phyloP scores from a whole-genome alignment of 176 grass and related monocot genomes.

The Ensete glaucum region DNA sequence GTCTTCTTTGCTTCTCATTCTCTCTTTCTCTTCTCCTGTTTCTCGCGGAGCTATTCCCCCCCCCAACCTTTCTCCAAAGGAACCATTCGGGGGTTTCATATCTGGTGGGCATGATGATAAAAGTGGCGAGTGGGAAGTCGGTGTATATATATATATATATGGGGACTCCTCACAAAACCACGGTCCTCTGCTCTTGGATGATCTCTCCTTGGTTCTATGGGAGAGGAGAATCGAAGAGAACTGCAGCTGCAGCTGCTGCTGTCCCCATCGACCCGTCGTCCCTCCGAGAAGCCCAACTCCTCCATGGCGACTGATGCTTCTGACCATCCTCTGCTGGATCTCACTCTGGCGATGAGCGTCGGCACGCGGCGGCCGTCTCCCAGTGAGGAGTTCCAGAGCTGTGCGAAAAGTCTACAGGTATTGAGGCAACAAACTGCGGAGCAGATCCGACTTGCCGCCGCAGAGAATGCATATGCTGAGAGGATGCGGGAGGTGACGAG shows the following conservation, averaged over 20 bases:
- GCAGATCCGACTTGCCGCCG: conserved; percentile 59
- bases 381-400: conserved; percentile 9
- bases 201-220: conserved; percentile 44
- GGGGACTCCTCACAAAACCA: background rate
- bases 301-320: background rate
- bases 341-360: conserved; percentile 64
- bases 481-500: conserved; percentile 61
- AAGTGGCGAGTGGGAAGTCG: background rate
- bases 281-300: background rate
- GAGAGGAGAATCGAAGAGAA: conserved; percentile 44
- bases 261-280: conserved; percentile 17
- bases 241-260: conserved; percentile 52
- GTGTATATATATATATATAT: conserved; percentile 13
- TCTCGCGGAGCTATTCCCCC: background rate
- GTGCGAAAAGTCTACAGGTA: conserved; percentile 27
- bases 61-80: background rate
- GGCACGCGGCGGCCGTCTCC: conserved; percentile 21
- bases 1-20: too few relatives aligned
- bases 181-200: conserved; percentile 26
- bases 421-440: conserved; percentile 85
- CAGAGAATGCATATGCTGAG: conserved; percentile 75
- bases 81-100: background rate
- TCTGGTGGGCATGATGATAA: conserved; percentile 1
- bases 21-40: background rate
- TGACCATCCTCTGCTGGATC: conserved; percentile 40